Base-by-base conservation (phyloP, 2,329 filamentous ascomycete genomes). In the Pseudogymnoascus sp. region DNA sequence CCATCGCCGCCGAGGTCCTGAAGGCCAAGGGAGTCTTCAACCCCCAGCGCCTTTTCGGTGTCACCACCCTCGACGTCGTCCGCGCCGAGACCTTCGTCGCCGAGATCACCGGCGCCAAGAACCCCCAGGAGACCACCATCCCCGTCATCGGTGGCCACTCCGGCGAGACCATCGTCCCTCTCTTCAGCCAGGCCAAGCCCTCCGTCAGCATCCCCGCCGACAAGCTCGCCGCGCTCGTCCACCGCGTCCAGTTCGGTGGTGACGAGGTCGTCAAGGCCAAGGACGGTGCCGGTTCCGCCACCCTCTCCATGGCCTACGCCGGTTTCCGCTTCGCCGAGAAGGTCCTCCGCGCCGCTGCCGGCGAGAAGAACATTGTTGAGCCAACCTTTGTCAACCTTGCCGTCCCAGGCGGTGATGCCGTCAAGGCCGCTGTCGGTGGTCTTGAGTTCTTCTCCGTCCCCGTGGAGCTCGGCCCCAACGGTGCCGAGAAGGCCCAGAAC, bases 1-100 rank as follows among this genome's bases (percentile, higher is more conserved):
- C 94, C 66, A 97, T 99, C 73, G 90, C 94, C 66, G 94, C 92
- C 69, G 94, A 99, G 82, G 90, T 97, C 64, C 87, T 99, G 75
- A 97, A 97, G 86, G 82, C 84, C 70, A 91, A 91, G 75, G 87
- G 87, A 69, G 91, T 96, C 72, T 99, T 97, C 79, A 89, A 99
- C 82, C 82, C 94, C 68, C 89, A 94, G 84, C 91, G 89, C 75
- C 88, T 99, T 66, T 99, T 99, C 73, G 94, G 94, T 83, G 94
- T 99, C 74, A 99, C 94, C 73, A 97, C 94, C 58, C 88, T 99
- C 70, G 94, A 99, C 77, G 92, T 99, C 71, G 94, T 99, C 73
- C 93, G 94, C 75, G 91, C 94, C 68, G 91, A 97, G 83, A 97
- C 92, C 67, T 99, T 99, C 75, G 90, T 96, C 64, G 89, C 91